phyloP scores from a whole-genome alignment of 768 basidiomycete genomes.

The Chalciporus chontae region DNA sequence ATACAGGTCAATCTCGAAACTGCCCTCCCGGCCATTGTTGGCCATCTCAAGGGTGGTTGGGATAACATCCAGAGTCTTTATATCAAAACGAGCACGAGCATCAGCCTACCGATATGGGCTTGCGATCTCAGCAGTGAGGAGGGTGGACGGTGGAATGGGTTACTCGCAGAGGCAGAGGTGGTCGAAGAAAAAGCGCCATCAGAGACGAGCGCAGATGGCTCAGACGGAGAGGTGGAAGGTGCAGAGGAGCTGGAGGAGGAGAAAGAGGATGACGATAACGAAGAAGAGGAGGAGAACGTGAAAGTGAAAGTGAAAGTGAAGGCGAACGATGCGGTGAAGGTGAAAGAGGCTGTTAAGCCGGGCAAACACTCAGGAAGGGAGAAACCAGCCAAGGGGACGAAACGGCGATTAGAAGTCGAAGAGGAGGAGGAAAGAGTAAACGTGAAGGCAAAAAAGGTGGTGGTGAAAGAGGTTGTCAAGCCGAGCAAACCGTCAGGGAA shows the following conservation, averaged over 20 bases:
- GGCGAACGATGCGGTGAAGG: not conserved
- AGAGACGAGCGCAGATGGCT: not conserved
- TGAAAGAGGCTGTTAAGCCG: not conserved
- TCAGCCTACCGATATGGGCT: constrained; percentile 88
- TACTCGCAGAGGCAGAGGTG: constrained; percentile 16
- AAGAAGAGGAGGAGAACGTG: not conserved
- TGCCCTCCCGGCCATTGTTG: constrained; percentile 72
- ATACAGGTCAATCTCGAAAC: constrained; percentile 73
- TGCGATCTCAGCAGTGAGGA: constrained; percentile 59
- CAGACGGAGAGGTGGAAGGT: not conserved
- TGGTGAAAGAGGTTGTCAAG: not conserved
- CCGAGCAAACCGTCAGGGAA: not conserved
- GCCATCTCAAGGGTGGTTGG: constrained; percentile 78
- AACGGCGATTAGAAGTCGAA: constrained; percentile 6
- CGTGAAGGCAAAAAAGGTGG: not conserved
- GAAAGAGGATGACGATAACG: not conserved
- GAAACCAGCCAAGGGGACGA: constrained; percentile 4
- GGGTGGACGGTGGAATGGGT: constrained; percentile 30
- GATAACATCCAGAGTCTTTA: constrained; percentile 85
- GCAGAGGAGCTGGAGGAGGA: not conserved
- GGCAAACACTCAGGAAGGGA: not conserved
- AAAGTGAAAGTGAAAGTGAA: not conserved
- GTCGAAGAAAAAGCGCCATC: constrained; percentile 1
- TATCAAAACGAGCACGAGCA: constrained; percentile 84
- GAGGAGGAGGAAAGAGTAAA: not conserved